Evolutionary conservation across 2,329 filamentous ascomycete genomes (phyloP).

Genomic region (Trichoderma polysporum): DNA sequence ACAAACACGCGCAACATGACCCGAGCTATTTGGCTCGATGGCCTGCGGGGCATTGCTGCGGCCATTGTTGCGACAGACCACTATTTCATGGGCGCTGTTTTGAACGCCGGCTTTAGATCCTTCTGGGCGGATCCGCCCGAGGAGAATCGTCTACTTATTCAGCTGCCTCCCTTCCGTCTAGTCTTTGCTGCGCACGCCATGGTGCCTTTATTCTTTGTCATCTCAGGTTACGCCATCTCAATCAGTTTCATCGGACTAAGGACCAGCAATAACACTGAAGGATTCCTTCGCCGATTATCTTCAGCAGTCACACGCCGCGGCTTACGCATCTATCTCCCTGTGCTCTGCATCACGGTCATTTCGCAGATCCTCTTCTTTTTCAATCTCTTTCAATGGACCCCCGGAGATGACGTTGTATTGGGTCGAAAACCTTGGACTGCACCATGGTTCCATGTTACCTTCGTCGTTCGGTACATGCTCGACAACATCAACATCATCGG

Average conservation of each 20-base stretch:
- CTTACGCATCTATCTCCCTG: conserved; percentile 8
- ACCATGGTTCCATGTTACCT: conserved; percentile 11
- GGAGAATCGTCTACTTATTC: conserved; percentile 4
- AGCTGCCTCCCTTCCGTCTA: conserved; percentile 7
- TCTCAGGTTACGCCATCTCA: conserved; percentile 13
- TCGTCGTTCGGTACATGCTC: conserved; percentile 13
- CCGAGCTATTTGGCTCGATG: conserved; percentile 12
- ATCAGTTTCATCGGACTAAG: conserved; percentile 9
- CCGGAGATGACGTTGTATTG: conserved; percentile 3
- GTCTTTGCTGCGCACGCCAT: conserved; percentile 12
- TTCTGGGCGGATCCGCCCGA: conserved; percentile 15
- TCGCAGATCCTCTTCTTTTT: conserved; percentile 12
- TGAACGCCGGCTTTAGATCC: conserved; percentile 15
- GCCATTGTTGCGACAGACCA: conserved; percentile 17
- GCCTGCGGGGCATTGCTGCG: conserved; percentile 13
- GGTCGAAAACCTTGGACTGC: conserved; percentile 5
- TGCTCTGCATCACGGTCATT: conserved; percentile 3
- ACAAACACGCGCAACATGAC: conserved; percentile 1
- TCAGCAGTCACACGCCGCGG: conserved; percentile 16
- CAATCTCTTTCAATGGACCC: conserved; percentile 9
- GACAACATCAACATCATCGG: conserved; percentile 15
- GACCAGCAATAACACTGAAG: background rate
- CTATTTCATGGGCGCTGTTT: conserved; percentile 14
- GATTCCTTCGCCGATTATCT: background rate
- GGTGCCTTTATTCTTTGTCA: conserved; percentile 17